Base-by-base conservation (phyloP, 1,139 yeast species). In the Yamadazyma triangularis region DNA sequence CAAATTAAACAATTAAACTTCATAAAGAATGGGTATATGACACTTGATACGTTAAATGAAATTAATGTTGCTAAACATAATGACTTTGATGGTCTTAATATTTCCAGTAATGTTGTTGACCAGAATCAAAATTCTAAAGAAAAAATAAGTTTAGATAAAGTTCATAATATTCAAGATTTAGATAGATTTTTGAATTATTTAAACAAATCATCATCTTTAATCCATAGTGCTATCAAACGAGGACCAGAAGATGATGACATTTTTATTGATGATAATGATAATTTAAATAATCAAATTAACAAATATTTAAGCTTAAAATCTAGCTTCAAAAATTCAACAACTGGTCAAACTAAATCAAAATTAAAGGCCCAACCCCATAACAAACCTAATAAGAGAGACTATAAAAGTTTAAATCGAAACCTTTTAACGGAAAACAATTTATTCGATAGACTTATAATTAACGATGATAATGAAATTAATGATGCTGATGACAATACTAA, bases 11-110 rank as follows among this genome's bases (percentile, higher is more conserved):
- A 68, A 42, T 51, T 68, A 23, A 57, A 56, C 27, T 67, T 68
- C 44, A 71, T 67, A 4, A 70, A 66, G 40, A 67, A 60, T 41
- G 74, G 74, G 4, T 70, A 65, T 24, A 66, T 68, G 31, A 62
- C 73, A 1, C 56, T 63, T 35, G 73, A 67, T 45, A 71, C 73
- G 2, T 51, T 68, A 28, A 60, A 53, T 35, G 48, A 42, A 26
- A 36, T 40, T 8, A 40, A 34, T 15, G 19, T 24, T 12, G 11
- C 25, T 4, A 21, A 13, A 10, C 8, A 10, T 12, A 13, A 15
- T n/a, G 14, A 8, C 8, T 9, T 12, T 13, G 39, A 30, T 14
- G n/a, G n/a, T n/a, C n/a, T n/a, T n/a, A 33, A 35, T 21, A 30
- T 28, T 19, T 29, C 15, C 4, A 11, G 19, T 15, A 29, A 15